Evolutionary conservation across 306 rosid species (phyloP).

Genomic region (Fagus crenata): DNA sequence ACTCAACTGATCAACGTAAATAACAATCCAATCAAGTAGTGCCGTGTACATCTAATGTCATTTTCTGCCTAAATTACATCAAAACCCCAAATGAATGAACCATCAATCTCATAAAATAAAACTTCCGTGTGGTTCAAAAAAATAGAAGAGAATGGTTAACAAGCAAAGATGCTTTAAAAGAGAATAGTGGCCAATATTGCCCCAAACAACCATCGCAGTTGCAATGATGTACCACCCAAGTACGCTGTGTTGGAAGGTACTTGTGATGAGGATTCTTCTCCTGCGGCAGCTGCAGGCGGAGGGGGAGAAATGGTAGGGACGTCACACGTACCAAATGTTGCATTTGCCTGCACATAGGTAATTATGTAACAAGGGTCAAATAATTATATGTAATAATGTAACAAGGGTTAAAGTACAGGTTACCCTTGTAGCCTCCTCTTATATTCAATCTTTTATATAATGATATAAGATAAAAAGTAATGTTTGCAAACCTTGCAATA

Average conservation of each 20-base stretch:
- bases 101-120: constrained; percentile 24
- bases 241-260: constrained; percentile 32
- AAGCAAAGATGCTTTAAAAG: constrained; percentile 24
- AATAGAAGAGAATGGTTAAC: not conserved
- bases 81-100: constrained; percentile 14
- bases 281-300: constrained; percentile 61
- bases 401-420: not conserved
- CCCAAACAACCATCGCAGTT: constrained; percentile 43
- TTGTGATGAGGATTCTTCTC: constrained; percentile 21
- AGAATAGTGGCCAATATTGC: constrained; percentile 38
- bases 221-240: constrained; percentile 33
- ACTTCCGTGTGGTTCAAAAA: constrained; percentile 31
- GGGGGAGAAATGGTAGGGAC: constrained; percentile 86
- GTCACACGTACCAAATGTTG: constrained; percentile 65
- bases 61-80: not conserved
- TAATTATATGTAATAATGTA: not conserved
- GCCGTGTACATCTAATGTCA: not conserved
- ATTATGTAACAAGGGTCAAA: constrained; percentile 22
- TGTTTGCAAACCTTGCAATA: constrained; percentile 80
- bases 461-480: not conserved
- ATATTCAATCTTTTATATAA: not conserved
- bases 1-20: not conserved
- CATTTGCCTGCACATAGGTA: constrained; percentile 50
- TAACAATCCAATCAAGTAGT: not conserved
- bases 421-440: not conserved